phyloP scores from a whole-genome alignment of 1,284 basidiomycete genomes.

The Taiwanofungus camphoratus region DNA sequence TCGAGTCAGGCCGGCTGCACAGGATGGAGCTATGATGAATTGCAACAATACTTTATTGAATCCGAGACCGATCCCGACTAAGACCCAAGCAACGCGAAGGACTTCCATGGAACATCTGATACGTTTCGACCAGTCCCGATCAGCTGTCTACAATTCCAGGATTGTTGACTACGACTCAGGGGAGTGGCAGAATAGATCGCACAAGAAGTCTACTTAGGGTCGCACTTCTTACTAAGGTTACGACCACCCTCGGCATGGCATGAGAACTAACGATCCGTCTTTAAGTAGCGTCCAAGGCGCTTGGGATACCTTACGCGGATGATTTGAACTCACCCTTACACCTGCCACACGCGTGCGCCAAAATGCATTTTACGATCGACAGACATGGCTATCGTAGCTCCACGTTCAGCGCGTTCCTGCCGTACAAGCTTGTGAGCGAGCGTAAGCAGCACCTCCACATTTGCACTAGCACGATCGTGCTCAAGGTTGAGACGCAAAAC shows the following conservation, averaged over 20 bases:
- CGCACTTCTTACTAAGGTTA: neutral
- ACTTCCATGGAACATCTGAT: conserved; percentile 1
- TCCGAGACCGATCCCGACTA: conserved; percentile 22
- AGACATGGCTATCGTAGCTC: conserved; percentile 7
- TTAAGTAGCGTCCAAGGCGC: neutral
- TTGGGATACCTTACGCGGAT: conserved; percentile 7
- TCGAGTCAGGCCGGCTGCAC: conserved; percentile 30
- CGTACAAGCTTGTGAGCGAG: conserved; percentile 1
- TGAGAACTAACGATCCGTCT: too few relatives aligned
- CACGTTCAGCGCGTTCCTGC: conserved; percentile 12
- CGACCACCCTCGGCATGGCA: too few relatives aligned
- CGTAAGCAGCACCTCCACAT: conserved; percentile 8
- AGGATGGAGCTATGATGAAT: conserved; percentile 34
- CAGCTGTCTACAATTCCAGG: neutral
- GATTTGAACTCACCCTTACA: conserved; percentile 8
- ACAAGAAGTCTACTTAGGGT: conserved; percentile 2
- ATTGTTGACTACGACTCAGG: neutral
- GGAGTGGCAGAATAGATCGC: conserved; percentile 1
- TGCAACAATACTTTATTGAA: conserved; percentile 34
- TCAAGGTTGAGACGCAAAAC: conserved; percentile 5
- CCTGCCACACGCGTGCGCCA: conserved; percentile 7
- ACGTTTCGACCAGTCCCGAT: neutral
- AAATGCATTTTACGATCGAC: conserved; percentile 7
- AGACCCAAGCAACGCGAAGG: neutral
- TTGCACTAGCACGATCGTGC: conserved; percentile 8